Evolutionary conservation across 2,329 filamentous ascomycete genomes (phyloP).

Genomic region (Trichocomaceae sp.): DNA sequence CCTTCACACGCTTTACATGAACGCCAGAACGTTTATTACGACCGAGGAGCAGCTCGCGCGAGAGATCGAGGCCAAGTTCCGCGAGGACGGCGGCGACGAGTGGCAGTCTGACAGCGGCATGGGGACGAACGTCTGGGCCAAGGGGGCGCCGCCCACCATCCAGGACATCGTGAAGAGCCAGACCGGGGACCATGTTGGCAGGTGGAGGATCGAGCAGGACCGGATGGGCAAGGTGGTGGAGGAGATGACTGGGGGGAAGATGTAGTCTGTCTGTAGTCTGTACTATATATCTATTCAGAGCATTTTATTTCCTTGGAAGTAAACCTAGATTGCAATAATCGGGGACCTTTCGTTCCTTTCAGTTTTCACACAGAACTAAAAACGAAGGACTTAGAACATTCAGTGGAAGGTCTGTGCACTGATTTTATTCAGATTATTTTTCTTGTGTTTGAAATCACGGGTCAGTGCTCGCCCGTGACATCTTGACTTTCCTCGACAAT

Average conservation of each 20-base stretch:
- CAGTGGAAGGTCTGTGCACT: too few species aligned
- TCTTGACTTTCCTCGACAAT: too few species aligned
- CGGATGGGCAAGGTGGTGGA: slow-evolving; percentile 60
- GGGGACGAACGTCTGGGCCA: slow-evolving; percentile 48
- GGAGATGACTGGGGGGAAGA: slow-evolving; percentile 61
- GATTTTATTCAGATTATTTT: too few species aligned
- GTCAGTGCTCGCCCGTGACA: too few species aligned
- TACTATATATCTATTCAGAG: background rate
- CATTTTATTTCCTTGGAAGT: too few species aligned
- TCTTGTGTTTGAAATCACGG: too few species aligned
- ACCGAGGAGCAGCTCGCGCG: slow-evolving; percentile 68
- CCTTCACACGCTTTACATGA: slow-evolving; percentile 83
- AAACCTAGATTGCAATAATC: too few species aligned
- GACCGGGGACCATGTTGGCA: slow-evolving; percentile 27
- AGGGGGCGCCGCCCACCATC: slow-evolving; percentile 40
- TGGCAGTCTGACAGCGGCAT: slow-evolving; percentile 37
- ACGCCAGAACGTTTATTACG: slow-evolving; percentile 80
- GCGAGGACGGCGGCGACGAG: slow-evolving; percentile 47
- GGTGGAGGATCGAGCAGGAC: slow-evolving; percentile 45
- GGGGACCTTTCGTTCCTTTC: too few species aligned
- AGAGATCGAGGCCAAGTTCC: slow-evolving; percentile 70
- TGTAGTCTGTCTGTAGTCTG: slow-evolving; percentile 24
- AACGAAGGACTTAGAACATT: too few species aligned
- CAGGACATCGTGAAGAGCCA: slow-evolving; percentile 24
- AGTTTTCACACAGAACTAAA: too few species aligned